phyloP scores from a whole-genome alignment of 176 grass and related monocot species.

The Aechmea fasciata region DNA sequence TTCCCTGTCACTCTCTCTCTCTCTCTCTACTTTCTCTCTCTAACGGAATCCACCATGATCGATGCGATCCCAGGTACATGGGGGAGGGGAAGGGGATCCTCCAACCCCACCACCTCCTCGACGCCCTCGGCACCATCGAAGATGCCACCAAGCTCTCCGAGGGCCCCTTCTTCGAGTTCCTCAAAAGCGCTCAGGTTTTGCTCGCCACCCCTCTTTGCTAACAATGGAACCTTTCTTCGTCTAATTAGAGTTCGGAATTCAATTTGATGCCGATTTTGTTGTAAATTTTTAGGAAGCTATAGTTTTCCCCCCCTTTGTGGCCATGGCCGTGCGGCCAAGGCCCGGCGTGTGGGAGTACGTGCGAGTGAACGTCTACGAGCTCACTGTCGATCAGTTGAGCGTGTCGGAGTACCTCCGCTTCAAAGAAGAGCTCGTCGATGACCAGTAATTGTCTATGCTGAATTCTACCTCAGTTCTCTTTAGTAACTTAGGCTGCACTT shows the following conservation, averaged over 20 bases:
- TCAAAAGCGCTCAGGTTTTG: slow-evolving; percentile 64
- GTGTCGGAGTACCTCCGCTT: slow-evolving; percentile 74
- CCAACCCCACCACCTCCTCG: slow-evolving; percentile 87
- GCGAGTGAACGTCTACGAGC: slow-evolving; percentile 84
- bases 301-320: slow-evolving; percentile 89
- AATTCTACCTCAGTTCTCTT: background rate
- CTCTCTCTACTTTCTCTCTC: background rate
- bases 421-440: slow-evolving; percentile 87
- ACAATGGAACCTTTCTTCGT: background rate
- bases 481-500: too few relatives aligned
- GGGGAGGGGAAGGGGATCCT: slow-evolving; percentile 88
- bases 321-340: slow-evolving; percentile 87
- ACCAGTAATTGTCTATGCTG: slow-evolving; percentile 34
- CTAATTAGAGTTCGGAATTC: background rate
- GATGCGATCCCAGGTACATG: slow-evolving; percentile 38
- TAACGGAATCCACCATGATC: background rate
- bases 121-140: slow-evolving; percentile 63
- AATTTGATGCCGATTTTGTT: background rate
- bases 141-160: slow-evolving; percentile 44
- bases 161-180: slow-evolving; percentile 83
- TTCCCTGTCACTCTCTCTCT: background rate
- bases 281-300: slow-evolving; percentile 65
- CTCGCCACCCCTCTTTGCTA: background rate
- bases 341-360: slow-evolving; percentile 94
- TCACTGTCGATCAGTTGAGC: slow-evolving; percentile 80